Base-by-base conservation (phyloP, 164 flowering plant genomes). In the Aristolochia fimbriata region DNA sequence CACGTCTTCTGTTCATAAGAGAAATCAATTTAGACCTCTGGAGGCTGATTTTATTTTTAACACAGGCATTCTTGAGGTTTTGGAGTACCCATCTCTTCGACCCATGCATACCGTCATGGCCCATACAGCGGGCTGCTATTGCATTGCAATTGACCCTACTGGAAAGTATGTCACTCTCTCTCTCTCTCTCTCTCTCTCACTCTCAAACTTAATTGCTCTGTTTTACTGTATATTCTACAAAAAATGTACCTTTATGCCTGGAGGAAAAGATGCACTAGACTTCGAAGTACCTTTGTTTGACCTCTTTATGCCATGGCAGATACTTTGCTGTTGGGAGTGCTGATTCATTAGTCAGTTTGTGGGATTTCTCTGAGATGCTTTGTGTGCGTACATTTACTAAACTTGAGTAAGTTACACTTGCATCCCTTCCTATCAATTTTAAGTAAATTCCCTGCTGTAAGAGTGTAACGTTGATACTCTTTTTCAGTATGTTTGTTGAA, bases 321-420 rank as follows among this genome's bases (percentile, higher is more conserved):
- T 85, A 90, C 76, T 93, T 93, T 81, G 92, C 97, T 70, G 99
- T 93, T 76, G 99, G 99, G 67, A 93, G 99, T 78, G 99, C 99
- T 55, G 99, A 93, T 81, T 87, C 96, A 64, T 74, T 93, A 60
- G 99, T 93, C 66, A 93, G 99, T 79, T 92, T 93, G 53, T 93
- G 99, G 99, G 94, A 88, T 78, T 79, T 93, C 45, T 77, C 86
- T 58, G 92, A 93, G 79, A 87, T 90, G 97, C 91, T 90, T 2
- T 93, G 99, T 51, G 87, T 88, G 59, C 79, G 92, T 60, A 90
- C 99, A 57, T 93, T 93, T 69, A 86, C 92, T 57, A 93, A 93
- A 73, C 97, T 90, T 17, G 97, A 93, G 99, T 93, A 62, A 84
- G 91, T 81, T 71, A 46, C 24, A 37, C 37, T 4, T 1, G 21